Base-by-base conservation (phyloP, 2,329 filamentous ascomycete genomes). In the Aspergillus phoenicis region DNA sequence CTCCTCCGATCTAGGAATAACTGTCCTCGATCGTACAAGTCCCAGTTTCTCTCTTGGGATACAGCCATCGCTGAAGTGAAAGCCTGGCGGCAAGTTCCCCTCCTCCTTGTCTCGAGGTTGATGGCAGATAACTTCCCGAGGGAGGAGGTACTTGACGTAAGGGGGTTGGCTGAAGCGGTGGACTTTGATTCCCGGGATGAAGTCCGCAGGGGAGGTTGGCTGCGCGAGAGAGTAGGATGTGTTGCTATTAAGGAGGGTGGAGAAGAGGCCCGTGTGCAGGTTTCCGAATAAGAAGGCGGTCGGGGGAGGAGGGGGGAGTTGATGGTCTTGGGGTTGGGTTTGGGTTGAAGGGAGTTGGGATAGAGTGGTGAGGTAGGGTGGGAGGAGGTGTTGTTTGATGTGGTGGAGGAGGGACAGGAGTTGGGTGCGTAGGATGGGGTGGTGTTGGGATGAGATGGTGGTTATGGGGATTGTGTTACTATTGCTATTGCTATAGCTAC, bases 91-190 rank as follows among this genome's bases (percentile, higher is more conserved):
- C 7, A 45, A 24, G 13, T 52, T 57, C 41, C 8, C 45, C 45
- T 13, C 24, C 36, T 20, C 48, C 10, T 2, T 56, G 60, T 15
- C 11, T 36, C 5, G 33, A 36, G 33, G 28, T 30, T 30, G 33
- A 15, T 36, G 33, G 20, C 22, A 13, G 7, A 56, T 20, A 7
- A 22, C n/a, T 10, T 30, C 39, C 26, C 66, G 57, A 3, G 48
- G 60, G 57, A 79, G 78, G 43, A 78, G 62, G 62, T 75, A 78
- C 63, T 79, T 79, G 24, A 69, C 62, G 59, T 76, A 78, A 2
- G 71, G 69, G 2, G 68, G 65, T 15, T 71, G 64, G 51, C 73
- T 71, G 39, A 67, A 68, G 17, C 70, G 68, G 62, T 74, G 67
- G 13, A 75, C 61, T 58, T 63, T 66, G 11, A 75, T 30, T 1